Percentiles rank a stretch among this genome's conserved stretches.
Evolutionary conservation across 1,284 basidiomycete species (phyloP).

Genomic region (Entoloma clypeatum): DNA sequence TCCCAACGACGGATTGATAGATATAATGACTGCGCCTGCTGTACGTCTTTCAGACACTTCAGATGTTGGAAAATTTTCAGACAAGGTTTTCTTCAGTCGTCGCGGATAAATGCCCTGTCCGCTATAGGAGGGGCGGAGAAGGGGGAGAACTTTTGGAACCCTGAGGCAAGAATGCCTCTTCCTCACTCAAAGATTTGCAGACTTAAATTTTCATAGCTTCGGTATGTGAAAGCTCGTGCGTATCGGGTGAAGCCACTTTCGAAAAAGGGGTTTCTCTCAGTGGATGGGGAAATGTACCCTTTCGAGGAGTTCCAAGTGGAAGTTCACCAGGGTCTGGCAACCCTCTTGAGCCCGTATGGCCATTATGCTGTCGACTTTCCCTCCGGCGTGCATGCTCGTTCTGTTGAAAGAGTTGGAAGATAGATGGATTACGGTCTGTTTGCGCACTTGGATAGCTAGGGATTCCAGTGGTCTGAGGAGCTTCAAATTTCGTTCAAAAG

Average conservation of each 20-base stretch:
- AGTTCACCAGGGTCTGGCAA: slow-evolving; percentile 68
- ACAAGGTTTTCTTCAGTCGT: slow-evolving; percentile 35
- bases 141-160: slow-evolving; percentile 68
- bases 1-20: slow-evolving; percentile 78
- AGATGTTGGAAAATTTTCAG: neutral
- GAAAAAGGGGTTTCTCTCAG: slow-evolving; percentile 51
- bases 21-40: slow-evolving; percentile 67
- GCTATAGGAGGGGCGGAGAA: slow-evolving; percentile 65
- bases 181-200: slow-evolving; percentile 2
- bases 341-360: slow-evolving; percentile 68
- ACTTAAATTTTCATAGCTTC: slow-evolving; percentile 43
- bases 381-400: slow-evolving; percentile 13
- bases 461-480: no score
- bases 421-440: no score
- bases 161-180: slow-evolving; percentile 43
- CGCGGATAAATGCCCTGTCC: slow-evolving; percentile 54
- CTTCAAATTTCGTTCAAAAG: no score
- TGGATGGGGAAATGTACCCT: slow-evolving; percentile 85
- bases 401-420: slow-evolving; percentile 3
- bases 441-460: no score
- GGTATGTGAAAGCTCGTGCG: slow-evolving; percentile 77
- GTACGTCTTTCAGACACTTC: slow-evolving; percentile 33
- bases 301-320: slow-evolving; percentile 85
- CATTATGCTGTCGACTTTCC: slow-evolving; percentile 57
- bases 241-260: slow-evolving; percentile 70